Evolutionary conservation across 371 early-diverging fungal species (phyloP).

Genomic region (Saksenaea vasiformis): DNA sequence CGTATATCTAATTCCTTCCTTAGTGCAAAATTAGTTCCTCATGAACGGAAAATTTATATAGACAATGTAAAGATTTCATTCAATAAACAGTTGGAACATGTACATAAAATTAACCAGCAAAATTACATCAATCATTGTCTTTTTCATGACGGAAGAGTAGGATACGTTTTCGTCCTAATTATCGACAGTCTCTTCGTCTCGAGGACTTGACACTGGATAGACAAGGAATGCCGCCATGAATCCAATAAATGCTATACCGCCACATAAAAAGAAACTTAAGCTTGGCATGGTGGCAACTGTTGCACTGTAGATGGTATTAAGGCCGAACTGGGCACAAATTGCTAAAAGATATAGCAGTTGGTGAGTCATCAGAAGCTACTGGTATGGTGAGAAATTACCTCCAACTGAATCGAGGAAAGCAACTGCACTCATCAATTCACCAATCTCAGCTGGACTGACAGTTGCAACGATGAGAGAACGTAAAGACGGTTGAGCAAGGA

Average conservation of each 20-base stretch:
- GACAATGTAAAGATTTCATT: too few relatives aligned
- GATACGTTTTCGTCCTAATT: too few relatives aligned
- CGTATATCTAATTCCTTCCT: too few relatives aligned
- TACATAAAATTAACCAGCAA: too few relatives aligned
- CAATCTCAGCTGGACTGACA: conserved; percentile 51
- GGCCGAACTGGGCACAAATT: conserved; percentile 30
- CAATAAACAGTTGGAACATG: too few relatives aligned
- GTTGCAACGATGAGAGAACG: conserved; percentile 44
- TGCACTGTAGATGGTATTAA: conserved; percentile 48
- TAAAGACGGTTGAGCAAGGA: conserved; percentile 44
- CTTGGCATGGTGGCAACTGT: conserved; percentile 49
- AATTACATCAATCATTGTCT: too few relatives aligned
- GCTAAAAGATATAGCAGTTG: conserved; percentile 21
- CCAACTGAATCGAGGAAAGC: conserved; percentile 52
- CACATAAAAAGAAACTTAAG: conserved; percentile 44
- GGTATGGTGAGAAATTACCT: too few relatives aligned
- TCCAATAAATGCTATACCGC: conserved; percentile 10
- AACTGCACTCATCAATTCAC: conserved; percentile 50
- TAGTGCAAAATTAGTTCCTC: too few relatives aligned
- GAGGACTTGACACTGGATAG: background rate
- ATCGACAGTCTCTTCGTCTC: background rate
- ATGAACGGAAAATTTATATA: too few relatives aligned
- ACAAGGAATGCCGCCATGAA: conserved; percentile 23
- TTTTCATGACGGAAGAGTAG: too few relatives aligned
- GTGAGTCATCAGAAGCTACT: too few relatives aligned